Percentiles rank a stretch among this genome's conserved stretches.
Conservation (phyloP, 495 filamentous ascomycete species). For the Neurospora intermedia region DNA sequence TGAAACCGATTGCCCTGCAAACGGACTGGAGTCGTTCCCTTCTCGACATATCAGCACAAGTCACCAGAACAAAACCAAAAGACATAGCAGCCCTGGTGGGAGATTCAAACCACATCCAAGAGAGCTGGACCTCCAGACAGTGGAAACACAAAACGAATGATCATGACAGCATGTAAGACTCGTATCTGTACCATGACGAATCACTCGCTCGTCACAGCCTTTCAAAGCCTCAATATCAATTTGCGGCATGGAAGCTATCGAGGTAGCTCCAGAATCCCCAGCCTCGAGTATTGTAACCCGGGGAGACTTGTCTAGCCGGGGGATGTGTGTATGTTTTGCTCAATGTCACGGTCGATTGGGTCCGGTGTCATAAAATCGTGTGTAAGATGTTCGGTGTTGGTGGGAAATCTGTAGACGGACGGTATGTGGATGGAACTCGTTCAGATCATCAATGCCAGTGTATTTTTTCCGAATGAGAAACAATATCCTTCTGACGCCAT, state of each 20-base stretch:
- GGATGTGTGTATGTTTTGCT: background rate
- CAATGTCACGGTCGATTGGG: background rate
- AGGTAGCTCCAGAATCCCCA: slow-evolving; percentile 44
- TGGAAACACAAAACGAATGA: background rate
- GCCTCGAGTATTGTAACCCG: slow-evolving; percentile 34
- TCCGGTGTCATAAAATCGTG: background rate
- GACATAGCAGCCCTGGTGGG: background rate
- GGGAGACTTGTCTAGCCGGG: slow-evolving; percentile 40
- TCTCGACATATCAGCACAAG: background rate
- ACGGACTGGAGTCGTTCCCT: background rate
- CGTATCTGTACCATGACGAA: slow-evolving; percentile 91
- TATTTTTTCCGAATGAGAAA: slow-evolving; percentile 20
- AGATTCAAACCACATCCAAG: background rate
- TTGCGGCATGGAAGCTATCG: slow-evolving; percentile 45
- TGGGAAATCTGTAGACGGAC: background rate
- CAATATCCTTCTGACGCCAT: slow-evolving; percentile 26
- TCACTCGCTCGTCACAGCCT: slow-evolving; percentile 69
- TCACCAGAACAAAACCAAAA: background rate
- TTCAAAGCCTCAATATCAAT: slow-evolving; percentile 60
- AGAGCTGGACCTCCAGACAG: background rate
- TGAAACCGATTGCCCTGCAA: background rate
- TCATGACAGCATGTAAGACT: slow-evolving; percentile 45
- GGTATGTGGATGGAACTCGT: background rate
- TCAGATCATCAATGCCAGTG: slow-evolving; percentile 23
- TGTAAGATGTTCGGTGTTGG: background rate